Conservation (phyloP, 2,329 filamentous ascomycete species). For the Scorias spongiosa region DNA sequence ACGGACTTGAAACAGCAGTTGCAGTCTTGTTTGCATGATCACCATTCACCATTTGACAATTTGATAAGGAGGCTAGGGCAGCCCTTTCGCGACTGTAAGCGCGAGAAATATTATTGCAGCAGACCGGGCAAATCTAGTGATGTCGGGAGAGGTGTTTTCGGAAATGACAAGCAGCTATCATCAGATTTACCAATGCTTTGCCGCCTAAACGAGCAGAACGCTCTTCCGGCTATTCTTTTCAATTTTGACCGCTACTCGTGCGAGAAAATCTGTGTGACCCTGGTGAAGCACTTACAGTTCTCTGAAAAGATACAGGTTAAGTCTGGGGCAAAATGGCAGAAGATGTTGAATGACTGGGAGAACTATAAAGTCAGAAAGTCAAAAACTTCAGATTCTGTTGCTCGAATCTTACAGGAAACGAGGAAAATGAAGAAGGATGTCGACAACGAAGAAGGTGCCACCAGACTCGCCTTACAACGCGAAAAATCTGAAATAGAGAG, state of each 20-base stretch:
- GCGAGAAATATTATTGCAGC: conserved; percentile 12
- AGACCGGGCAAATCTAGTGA: conserved; percentile 3
- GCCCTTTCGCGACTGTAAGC: conserved; percentile 10
- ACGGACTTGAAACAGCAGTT: conserved; percentile 43
- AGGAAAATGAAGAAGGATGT: conserved; percentile 27
- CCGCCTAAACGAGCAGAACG: conserved; percentile 46
- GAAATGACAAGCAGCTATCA: conserved; percentile 15
- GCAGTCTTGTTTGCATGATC: conserved; percentile 43
- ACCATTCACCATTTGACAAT: conserved; percentile 35
- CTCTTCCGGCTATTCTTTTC: conserved; percentile 61
- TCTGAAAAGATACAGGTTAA: conserved; percentile 44
- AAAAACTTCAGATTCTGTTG: conserved; percentile 22
- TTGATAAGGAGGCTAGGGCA: conserved; percentile 35
- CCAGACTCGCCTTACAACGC: conserved; percentile 37
- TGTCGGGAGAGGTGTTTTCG: conserved; percentile 2
- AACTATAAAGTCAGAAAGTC: conserved; percentile 37
- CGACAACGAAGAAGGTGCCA: conserved; percentile 31
- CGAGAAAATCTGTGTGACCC: conserved; percentile 38
- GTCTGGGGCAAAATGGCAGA: conserved; percentile 43
- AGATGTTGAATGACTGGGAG: conserved; percentile 42
- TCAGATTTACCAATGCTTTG: conserved; percentile 44
- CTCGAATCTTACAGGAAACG: conserved; percentile 25
- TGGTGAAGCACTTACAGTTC: conserved; percentile 39
- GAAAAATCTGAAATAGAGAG: conserved; percentile 41
- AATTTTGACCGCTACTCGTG: conserved; percentile 57